Evolutionary conservation across 2,329 filamentous ascomycete species (phyloP), one percentile per base, ranked within the genome.

Genomic region (Cercospora zeina): DNA sequence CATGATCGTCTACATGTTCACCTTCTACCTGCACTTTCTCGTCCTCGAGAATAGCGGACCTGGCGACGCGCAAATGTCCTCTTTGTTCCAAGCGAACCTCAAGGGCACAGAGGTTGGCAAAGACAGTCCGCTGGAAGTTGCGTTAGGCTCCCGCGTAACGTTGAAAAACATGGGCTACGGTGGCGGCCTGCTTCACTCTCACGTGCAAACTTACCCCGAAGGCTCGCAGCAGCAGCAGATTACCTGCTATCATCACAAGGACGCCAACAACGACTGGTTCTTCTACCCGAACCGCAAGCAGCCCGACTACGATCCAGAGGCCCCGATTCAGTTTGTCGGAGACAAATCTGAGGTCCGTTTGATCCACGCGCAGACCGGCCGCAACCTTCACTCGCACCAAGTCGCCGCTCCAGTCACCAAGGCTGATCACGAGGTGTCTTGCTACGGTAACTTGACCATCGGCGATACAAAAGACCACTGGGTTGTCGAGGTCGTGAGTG

Each of bases 101-200:
- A 88, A 87, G 71, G 95, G 95, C 27, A 97, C 93, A 10, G 90
- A 96, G 67, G 93, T 99, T 65, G 93, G 93, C 73, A 92, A 91
- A 76, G 89, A 96, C 76, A 97, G 93, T 73, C 95, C 96, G 21
- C 84, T 99, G 14, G 95, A 99, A 74, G 83, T 99, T 67, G 93
- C 92, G 4, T 82, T 89, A 67, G 95, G 96, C 27, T 99, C 95
- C 36, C 87, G 89, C 62, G 90, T 89, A 8, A 99, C 95, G 0
- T 81, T 99, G 68, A 99, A 99, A 84, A 99, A 99, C 77, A 99
- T 97, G 95, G 95, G 95, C 33, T 99, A 99, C 72, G 95, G 95
- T 63, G 95, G 95, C 74, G 95, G 95, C 75, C 86, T 99, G 36
- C 87, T 97, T 50, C 93, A 97, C 79, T 97, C 93, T 45, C 95